Evolutionary conservation across 1,284 basidiomycete species (phyloP).

Genomic region (Afroboletus lepidellus): DNA sequence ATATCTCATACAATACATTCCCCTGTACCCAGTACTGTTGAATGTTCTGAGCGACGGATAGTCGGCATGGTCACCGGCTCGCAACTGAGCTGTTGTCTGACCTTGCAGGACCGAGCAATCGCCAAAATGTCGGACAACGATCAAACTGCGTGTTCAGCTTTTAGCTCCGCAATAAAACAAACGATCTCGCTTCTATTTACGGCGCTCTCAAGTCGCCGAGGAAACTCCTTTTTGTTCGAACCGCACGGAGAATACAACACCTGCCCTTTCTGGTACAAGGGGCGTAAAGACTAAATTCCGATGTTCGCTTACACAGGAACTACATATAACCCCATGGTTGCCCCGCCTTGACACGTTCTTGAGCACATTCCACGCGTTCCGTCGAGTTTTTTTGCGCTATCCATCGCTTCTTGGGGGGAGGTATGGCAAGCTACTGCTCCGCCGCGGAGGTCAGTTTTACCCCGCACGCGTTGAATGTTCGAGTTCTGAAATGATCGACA

Average conservation of each 20-base stretch:
- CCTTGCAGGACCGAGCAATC: background rate
- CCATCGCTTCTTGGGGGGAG: conserved; percentile 1
- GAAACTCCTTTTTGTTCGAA: conserved; percentile 27
- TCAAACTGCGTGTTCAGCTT: conserved; percentile 5
- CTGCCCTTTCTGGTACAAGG: conserved; percentile 33
- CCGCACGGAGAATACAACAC: conserved; percentile 28
- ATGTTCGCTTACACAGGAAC: conserved; percentile 5
- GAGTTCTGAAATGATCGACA: conserved; percentile 16
- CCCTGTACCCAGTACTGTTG: background rate
- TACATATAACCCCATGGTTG: conserved; percentile 17
- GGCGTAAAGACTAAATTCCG: conserved; percentile 3
- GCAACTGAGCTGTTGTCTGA: conserved; percentile 18
- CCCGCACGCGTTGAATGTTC: background rate
- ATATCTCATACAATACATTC: background rate
- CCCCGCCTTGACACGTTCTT: conserved; percentile 3
- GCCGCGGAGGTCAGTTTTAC: conserved; percentile 28
- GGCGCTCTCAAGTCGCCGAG: conserved; percentile 11
- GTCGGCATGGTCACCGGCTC: background rate
- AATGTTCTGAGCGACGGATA: background rate
- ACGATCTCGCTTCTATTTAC: conserved; percentile 1
- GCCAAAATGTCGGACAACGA: background rate
- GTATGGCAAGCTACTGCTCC: conserved; percentile 29
- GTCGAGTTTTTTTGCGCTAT: background rate
- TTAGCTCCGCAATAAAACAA: conserved; percentile 16
- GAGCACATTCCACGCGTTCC: conserved; percentile 5